phyloP scores from a whole-genome alignment of 208 protist species.

The Acanthamoeba culbertsoni region DNA sequence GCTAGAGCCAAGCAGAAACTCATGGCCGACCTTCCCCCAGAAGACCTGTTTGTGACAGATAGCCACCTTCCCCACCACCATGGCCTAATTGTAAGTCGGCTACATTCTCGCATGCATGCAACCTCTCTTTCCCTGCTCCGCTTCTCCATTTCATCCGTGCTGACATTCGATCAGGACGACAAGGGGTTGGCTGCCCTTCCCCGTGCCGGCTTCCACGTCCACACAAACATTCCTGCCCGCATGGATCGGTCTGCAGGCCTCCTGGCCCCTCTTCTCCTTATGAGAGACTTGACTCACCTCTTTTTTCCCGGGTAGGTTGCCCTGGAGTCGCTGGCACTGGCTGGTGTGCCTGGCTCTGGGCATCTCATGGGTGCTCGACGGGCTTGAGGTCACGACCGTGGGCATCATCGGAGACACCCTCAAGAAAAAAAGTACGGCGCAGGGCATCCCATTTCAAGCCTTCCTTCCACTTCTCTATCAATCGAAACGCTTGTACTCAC shows the following conservation, averaged over 20 bases:
- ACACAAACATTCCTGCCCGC: conserved; percentile 39
- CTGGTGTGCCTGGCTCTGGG: conserved; percentile 36
- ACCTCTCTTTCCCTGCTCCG: neutral
- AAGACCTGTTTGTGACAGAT: too few species aligned
- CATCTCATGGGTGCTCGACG: conserved; percentile 49
- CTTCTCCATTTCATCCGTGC: neutral
- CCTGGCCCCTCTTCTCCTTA: neutral
- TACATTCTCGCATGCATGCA: neutral
- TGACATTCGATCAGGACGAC: neutral
- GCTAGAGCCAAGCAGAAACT: too few species aligned
- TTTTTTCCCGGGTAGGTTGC: neutral
- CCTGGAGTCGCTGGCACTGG: conserved; percentile 39
- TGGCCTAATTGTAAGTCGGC: too few species aligned
- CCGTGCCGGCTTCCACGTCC: neutral
- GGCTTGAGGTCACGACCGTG: conserved; percentile 19
- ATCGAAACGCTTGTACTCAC: too few species aligned
- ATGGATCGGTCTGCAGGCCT: neutral
- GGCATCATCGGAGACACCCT: conserved; percentile 48
- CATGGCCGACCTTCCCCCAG: too few species aligned
- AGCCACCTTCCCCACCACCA: too few species aligned
- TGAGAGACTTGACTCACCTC: neutral
- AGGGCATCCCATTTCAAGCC: neutral
- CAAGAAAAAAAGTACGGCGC: neutral
- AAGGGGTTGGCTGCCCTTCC: neutral
- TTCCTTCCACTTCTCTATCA: too few species aligned